Evolutionary conservation across 371 early-diverging fungal genomes (phyloP), one percentile per base, ranked within the genome.

Genomic region (Rhizomucor pusillus): DNA sequence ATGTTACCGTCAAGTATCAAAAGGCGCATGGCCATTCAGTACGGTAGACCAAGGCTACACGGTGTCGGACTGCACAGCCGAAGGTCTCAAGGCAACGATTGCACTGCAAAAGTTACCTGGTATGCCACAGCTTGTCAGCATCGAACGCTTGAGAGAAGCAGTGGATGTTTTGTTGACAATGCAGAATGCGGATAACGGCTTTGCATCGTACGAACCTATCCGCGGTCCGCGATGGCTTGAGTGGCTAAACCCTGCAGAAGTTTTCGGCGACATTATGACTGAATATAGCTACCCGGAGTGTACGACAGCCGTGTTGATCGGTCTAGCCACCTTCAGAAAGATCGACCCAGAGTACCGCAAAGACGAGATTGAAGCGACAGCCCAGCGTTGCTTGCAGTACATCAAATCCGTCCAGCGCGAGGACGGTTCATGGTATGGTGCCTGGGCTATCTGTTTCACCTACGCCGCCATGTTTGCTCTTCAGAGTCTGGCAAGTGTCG

Each of bases 281-380:
- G 98, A 97, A 74, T 97, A 98, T 77, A 79, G 83, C 49, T 98
- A 98, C 69, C 92, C 94, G 9, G 98, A 98, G 67, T 98, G 98
- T 75, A 93, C 98, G 5, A 95, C 98, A 1, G 90, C 95, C 22
- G 93, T 90, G 10, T 73, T 97, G 29, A 86, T 93, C 33, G 94
- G 90, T 11, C 74, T 98, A 46, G 71, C 87, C 4, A 78, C 82
- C 9, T 98, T 96, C 75, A 62, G 74, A 20, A 82, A 90, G 56
- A 65, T 77, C 34, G 85, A 84, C 57, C 94, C 97, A 5, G 81
- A 86, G 22, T 91, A 98, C 72, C 87, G 94, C 14, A 59, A 78
- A 19, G 77, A 74, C 9, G 91, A 97, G 54, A 94, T 97, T 60
- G 84, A 90, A 67, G 77, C 80, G 63, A 76, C 65, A 59, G 58